phyloP scores from a whole-genome alignment of 139 green algal genomes.

The Zygnema cylindricum region DNA sequence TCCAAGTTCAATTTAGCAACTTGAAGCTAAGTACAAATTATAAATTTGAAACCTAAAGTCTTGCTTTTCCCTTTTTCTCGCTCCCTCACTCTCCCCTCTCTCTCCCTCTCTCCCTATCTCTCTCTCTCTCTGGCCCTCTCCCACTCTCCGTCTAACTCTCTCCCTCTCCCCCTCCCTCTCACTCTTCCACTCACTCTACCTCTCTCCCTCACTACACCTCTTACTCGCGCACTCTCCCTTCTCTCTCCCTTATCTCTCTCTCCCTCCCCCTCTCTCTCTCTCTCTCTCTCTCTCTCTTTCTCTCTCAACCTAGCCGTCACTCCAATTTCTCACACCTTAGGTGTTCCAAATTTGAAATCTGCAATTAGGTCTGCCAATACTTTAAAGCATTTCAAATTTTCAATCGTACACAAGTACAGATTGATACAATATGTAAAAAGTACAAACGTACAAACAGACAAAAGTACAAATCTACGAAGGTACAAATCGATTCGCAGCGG shows the following conservation, averaged over 20 bases:
- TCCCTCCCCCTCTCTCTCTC: conserved; percentile 31
- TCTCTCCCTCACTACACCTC: too few relatives aligned
- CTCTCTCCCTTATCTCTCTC: background rate
- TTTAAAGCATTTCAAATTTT: too few relatives aligned
- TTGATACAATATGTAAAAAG: too few relatives aligned
- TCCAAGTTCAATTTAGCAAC: background rate
- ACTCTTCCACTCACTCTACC: too few relatives aligned
- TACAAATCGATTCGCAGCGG: too few relatives aligned
- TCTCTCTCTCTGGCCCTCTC: background rate
- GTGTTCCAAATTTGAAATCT: too few relatives aligned
- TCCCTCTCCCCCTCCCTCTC: background rate
- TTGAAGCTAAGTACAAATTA: background rate
- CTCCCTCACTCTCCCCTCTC: background rate
- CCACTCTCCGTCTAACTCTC: background rate
- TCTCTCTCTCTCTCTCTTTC: conserved; percentile 31
- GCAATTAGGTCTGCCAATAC: too few relatives aligned
- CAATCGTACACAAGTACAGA: too few relatives aligned
- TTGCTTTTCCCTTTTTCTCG: too few relatives aligned
- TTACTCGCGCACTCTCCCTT: background rate
- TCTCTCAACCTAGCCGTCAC: conserved; percentile 19
- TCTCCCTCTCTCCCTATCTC: background rate
- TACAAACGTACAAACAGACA: too few relatives aligned
- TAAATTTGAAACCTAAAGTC: background rate
- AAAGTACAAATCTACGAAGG: too few relatives aligned
- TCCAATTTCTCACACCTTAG: conserved; percentile 16